A percentile compares a stretch with the other conserved stretches of the same genome.
Evolutionary conservation across 2,329 filamentous ascomycete genomes (phyloP).

Genomic region (Xylaria sp.): DNA sequence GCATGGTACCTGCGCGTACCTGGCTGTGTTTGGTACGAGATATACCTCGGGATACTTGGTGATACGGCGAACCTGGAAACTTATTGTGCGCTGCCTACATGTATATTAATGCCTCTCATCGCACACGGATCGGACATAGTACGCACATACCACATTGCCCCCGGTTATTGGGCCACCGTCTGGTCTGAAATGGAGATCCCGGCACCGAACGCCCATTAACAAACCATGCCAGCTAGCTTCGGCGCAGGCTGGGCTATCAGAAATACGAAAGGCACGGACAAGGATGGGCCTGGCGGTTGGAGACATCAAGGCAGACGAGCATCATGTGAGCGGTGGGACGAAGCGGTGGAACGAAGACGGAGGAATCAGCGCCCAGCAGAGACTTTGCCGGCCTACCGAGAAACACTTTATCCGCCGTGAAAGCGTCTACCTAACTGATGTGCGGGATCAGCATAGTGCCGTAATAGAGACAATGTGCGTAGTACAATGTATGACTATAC

Average conservation of each 20-base stretch:
- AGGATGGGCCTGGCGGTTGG: slow-evolving; percentile 12
- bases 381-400: slow-evolving; percentile 10
- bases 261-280: slow-evolving; percentile 15
- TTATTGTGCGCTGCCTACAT: slow-evolving; percentile 1
- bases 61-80: not conserved
- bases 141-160: not conserved
- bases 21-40: slow-evolving; percentile 13
- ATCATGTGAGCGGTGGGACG: slow-evolving; percentile 13
- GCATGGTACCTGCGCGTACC: slow-evolving; percentile 34
- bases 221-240: not conserved
- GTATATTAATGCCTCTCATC: slow-evolving; percentile 1
- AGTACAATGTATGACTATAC: not conserved
- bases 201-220: slow-evolving; percentile 6
- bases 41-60: slow-evolving; percentile 12
- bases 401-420: slow-evolving; percentile 5
- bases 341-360: slow-evolving; percentile 5
- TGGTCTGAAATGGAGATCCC: not conserved
- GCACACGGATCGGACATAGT: not conserved
- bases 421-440: not conserved
- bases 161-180: slow-evolving; percentile 7
- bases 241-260: not conserved
- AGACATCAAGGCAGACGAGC: not conserved
- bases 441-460: not conserved
- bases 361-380: not conserved
- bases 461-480: not conserved